These are phyloP conservation scores for Penicillium steckii DNA, from an alignment of 495 filamentous ascomycete genomes.

Conservation along the genomic window DNA sequence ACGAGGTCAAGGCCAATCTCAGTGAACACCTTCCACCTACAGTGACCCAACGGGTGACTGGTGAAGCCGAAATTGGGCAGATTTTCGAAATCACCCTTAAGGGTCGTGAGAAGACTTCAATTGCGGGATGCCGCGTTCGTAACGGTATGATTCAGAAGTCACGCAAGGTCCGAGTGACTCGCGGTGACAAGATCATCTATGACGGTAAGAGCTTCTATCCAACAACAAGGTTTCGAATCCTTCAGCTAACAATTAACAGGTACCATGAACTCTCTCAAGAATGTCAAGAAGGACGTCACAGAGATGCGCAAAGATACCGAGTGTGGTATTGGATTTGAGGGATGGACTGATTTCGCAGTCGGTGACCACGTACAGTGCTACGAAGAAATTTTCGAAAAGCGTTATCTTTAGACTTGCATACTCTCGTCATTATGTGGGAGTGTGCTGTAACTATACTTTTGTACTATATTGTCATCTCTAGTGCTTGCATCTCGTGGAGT, in stretches of 20 bases:
- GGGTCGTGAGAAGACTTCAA: conserved; percentile 61
- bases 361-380: conserved; percentile 88
- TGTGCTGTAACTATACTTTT: neutral
- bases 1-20: conserved; percentile 71
- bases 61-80: conserved; percentile 84
- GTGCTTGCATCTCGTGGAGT: conserved; percentile 4
- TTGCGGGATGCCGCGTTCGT: conserved; percentile 86
- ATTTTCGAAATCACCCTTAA: conserved; percentile 82
- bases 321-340: conserved; percentile 85
- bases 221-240: neutral
- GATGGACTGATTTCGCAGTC: conserved; percentile 71
- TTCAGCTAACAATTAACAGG: conserved; percentile 47
- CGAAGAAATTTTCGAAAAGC: conserved; percentile 73
- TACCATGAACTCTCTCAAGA: conserved; percentile 75
- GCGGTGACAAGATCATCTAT: conserved; percentile 67
- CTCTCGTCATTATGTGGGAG: neutral
- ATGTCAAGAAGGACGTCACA: conserved; percentile 83
- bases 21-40: conserved; percentile 64
- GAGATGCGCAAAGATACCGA: conserved; percentile 90
- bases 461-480: neutral
- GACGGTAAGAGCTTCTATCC: conserved; percentile 62
- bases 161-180: conserved; percentile 67
- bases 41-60: conserved; percentile 66
- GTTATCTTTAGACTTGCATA: conserved; percentile 40
- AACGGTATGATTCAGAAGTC: conserved; percentile 69